Evolutionary conservation across 2,329 filamentous ascomycete species (phyloP).

Genomic region (Aaosphaeria pasadenensis): DNA sequence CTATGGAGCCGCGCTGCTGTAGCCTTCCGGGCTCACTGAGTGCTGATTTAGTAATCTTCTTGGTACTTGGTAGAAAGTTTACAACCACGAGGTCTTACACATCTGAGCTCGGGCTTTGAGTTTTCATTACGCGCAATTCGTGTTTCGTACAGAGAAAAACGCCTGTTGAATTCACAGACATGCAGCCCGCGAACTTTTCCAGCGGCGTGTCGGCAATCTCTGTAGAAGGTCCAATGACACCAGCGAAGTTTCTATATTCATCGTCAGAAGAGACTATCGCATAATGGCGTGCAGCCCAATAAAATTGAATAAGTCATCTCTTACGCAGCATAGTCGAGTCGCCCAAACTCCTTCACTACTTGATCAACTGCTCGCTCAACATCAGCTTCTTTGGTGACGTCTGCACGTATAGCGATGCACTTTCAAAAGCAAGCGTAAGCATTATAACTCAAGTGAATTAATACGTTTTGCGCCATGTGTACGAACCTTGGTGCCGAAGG

Average conservation of each 20-base stretch:
- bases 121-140: neutral
- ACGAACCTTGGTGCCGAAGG: neutral
- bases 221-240: neutral
- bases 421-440: neutral
- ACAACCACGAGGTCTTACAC: neutral
- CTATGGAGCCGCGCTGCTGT: neutral
- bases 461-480: no score
- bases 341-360: neutral
- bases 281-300: neutral
- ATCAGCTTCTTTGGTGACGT: neutral
- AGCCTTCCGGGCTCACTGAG: neutral
- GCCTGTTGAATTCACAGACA: neutral
- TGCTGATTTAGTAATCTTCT: no score
- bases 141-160: neutral
- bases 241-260: neutral
- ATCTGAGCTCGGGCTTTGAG: neutral
- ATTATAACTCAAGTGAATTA: no score
- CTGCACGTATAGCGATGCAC: neutral
- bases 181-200: neutral
- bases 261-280: neutral
- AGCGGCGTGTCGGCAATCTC: neutral
- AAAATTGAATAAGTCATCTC: neutral
- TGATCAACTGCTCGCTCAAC: neutral
- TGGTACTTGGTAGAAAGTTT: neutral
- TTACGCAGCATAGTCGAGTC: neutral